Base-by-base conservation (phyloP, 2,329 filamentous ascomycete species). In the Periglandula ipomoeae region DNA sequence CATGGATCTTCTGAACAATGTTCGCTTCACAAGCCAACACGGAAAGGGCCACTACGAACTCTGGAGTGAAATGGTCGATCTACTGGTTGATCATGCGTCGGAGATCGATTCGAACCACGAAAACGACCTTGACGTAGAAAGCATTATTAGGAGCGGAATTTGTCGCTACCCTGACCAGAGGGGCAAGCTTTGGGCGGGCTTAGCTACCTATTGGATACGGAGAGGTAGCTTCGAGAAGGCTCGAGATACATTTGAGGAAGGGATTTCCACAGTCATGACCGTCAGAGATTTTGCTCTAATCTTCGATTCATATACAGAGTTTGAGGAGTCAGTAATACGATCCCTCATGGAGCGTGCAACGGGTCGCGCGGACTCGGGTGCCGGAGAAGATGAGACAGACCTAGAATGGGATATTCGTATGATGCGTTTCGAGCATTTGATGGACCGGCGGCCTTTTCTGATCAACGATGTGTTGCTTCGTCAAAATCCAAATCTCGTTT, bases 241-340 rank as follows among this genome's bases (percentile, higher is more conserved):
- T 13, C 77, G 94, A 55, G 93, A 98, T 65, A 77, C 94, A 3
- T 97, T 95, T 56, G 93, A 98, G 67, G 90, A 97, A 66, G 94
- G 88, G 40, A 88, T 97, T 56, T 95, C 89, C 10, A 97, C 91
- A 1, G 94, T 96, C 54, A 97, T 97, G 91, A 98, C 93, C 2
- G 90, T 98, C 40, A 84, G 93, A 49, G 93, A 98, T 68, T 98
- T 98, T 62, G 94, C 90, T 1, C 79, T 97, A 48, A 85, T 97
- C 41, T 98, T 98, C 59, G 93, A 98, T 66, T 87, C 90, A 0
- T 98, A 97, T 61, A 84, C 87, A 27, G 93, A 98, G 66, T 96
- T 96, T 53, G 93, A 98, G 65, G 94, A 98, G 69, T 91, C 90
- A 0, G 85, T 97, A 56, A 95, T 97, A 55, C 85, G 87, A 13